These are phyloP conservation scores for Ricinus communis DNA, from an alignment of 345 rosid species.

Conservation along the genomic window DNA sequence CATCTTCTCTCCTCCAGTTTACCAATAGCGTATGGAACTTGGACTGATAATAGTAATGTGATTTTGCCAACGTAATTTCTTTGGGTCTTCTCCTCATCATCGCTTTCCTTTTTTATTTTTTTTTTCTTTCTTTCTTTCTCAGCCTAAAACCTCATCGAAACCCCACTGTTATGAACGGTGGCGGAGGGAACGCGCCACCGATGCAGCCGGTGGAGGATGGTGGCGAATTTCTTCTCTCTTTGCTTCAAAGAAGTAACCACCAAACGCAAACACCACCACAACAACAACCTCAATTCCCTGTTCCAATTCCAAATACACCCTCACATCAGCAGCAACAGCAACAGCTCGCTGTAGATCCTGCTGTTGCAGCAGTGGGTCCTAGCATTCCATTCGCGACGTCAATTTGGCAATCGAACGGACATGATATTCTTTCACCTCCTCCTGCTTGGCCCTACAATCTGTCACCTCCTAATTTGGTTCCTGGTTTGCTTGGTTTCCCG, in stretches of 20 bases:
- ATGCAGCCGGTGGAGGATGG: constrained; percentile 69
- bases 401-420: constrained; percentile 45
- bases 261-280: constrained; percentile 22
- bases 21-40: too few relatives aligned
- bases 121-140: background rate
- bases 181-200: constrained; percentile 53
- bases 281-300: constrained; percentile 11
- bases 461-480: constrained; percentile 40
- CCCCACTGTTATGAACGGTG: constrained; percentile 49
- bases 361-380: constrained; percentile 81
- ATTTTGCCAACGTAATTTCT: too few relatives aligned
- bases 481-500: constrained; percentile 50
- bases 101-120: background rate
- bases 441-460: constrained; percentile 41
- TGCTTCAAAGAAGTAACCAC: constrained; percentile 57
- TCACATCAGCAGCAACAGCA: constrained; percentile 31
- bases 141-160: constrained; percentile 9
- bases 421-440: constrained; percentile 38
- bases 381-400: constrained; percentile 36
- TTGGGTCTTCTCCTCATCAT: background rate
- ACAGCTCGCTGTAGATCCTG: constrained; percentile 58
- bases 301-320: constrained; percentile 17
- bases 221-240: constrained; percentile 77
- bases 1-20: too few relatives aligned
- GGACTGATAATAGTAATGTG: too few relatives aligned